Conservation (phyloP, 2,329 filamentous ascomycete genomes). For the Cladorrhinum sp. region DNA sequence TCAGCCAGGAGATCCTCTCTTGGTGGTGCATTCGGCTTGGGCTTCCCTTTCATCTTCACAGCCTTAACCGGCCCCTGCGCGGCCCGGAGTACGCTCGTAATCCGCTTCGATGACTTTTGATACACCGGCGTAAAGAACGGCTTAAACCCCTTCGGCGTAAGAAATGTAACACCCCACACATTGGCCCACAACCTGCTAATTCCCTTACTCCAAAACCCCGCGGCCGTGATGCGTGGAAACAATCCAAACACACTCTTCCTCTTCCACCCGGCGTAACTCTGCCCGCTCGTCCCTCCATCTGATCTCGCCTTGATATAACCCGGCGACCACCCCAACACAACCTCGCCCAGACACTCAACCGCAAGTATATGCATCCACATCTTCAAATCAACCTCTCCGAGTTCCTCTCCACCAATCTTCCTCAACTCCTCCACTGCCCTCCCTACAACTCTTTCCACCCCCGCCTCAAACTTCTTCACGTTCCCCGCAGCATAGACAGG, state of each 20-base stretch:
- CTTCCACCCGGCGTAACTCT: slow-evolving; percentile 50
- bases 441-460: slow-evolving; percentile 41
- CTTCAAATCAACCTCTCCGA: slow-evolving; percentile 43
- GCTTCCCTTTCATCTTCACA: slow-evolving; percentile 13
- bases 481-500: slow-evolving; percentile 45
- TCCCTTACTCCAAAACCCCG: slow-evolving; percentile 37
- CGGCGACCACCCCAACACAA: slow-evolving; percentile 52
- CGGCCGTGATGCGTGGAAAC: slow-evolving; percentile 42
- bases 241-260: slow-evolving; percentile 52
- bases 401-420: slow-evolving; percentile 34
- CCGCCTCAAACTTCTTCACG: slow-evolving; percentile 40
- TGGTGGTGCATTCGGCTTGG: neutral
- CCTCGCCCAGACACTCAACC: slow-evolving; percentile 49
- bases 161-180: slow-evolving; percentile 45
- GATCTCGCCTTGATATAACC: slow-evolving; percentile 42
- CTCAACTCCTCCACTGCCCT: slow-evolving; percentile 36
- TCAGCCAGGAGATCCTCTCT: slow-evolving; percentile 44
- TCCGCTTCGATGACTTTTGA: slow-evolving; percentile 28
- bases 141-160: slow-evolving; percentile 42
- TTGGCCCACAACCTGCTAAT: slow-evolving; percentile 40
- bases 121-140: slow-evolving; percentile 46
- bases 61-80: neutral
- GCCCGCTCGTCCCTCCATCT: slow-evolving; percentile 46
- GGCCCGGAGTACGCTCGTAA: slow-evolving; percentile 21
- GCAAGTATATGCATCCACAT: slow-evolving; percentile 57